Evolutionary conservation across 2,329 filamentous ascomycete genomes (phyloP), one percentile per base, ranked within the genome.

Genomic region (Phyllosticta citrichinensis): DNA sequence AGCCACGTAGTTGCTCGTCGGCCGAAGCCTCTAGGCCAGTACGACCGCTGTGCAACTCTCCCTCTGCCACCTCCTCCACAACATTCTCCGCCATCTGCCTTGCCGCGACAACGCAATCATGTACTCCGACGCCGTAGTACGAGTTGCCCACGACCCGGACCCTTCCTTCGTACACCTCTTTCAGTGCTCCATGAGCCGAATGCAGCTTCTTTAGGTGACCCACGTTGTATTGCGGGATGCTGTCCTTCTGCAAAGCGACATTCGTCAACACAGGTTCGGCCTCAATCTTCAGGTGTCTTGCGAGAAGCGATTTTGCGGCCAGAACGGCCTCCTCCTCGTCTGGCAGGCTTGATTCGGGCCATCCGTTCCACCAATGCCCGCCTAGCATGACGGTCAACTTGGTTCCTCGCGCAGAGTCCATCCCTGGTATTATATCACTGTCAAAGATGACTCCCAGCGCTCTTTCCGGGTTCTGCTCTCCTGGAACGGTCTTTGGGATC

Each of bases 381-480:
- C 94, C 94, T 61, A 99, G 79, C 85, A 99, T 96, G 67, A 97
- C 89, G 17, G 93, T 96, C 58, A 97, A 75, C 73, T 96, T 96
- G 14, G 91, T 96, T 24, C 89, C 91, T 0, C 72, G 69, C 1
- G 73, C 79, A 3, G 75, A 78, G 69, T 87, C 83, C 66, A 83
- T 79, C 19, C 80, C 81, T 56, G 74, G 69, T n/a, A 79, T 76
- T 19, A 82, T 81, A 64, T 90, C 85, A 2, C 86, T 89, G 74
- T 96, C 91, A 73, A 97, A 97, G 63, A 97, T 88, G 58, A 97
- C 92, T 64, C 94, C 94, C 5, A 99, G 84, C 0, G 87, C 89
- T 63, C 85, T 83, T 72, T 96, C 89, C 1, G 89, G 88, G 70
- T 96, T 96, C 65, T 90, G 80, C 47, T 84, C 83, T 55, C 81